Conservation (phyloP, 2,329 filamentous ascomycete genomes). For the Endoconidiophora laricicola region DNA sequence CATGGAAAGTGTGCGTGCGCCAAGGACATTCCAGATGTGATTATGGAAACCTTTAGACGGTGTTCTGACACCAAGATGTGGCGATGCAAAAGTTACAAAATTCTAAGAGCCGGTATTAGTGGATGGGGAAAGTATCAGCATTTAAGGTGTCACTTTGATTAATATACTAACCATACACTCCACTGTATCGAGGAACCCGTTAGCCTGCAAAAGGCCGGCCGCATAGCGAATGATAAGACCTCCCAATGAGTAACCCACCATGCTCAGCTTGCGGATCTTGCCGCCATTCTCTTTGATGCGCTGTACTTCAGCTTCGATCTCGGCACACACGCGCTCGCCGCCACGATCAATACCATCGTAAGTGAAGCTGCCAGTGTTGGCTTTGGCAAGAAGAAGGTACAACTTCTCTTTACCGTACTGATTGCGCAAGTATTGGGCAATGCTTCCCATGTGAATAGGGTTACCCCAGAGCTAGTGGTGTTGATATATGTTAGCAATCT, state of each 20-base stretch:
- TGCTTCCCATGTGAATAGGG: slow-evolving; percentile 51
- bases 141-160: background rate
- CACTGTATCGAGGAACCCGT: slow-evolving; percentile 62
- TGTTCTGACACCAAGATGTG: slow-evolving; percentile 60
- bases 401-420: slow-evolving; percentile 45
- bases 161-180: slow-evolving; percentile 48
- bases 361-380: slow-evolving; percentile 56
- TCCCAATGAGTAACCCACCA: slow-evolving; percentile 80
- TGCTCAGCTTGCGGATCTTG: slow-evolving; percentile 63
- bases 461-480: slow-evolving; percentile 55
- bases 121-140: too few relatives aligned
- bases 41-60: slow-evolving; percentile 50
- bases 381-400: slow-evolving; percentile 54
- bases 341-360: slow-evolving; percentile 54
- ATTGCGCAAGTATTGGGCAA: slow-evolving; percentile 48
- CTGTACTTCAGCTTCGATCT: slow-evolving; percentile 48
- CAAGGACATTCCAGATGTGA: slow-evolving; percentile 67
- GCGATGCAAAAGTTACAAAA: slow-evolving; percentile 84
- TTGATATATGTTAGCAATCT: slow-evolving; percentile 1
- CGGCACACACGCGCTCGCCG: slow-evolving; percentile 48
- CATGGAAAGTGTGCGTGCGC: slow-evolving; percentile 61
- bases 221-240: slow-evolving; percentile 77
- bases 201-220: slow-evolving; percentile 65
- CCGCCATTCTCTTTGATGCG: slow-evolving; percentile 43
- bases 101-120: slow-evolving; percentile 34